Evolutionary conservation across 352 stramenopile genomes (phyloP).

Genomic region (Blastocystis sp.): DNA sequence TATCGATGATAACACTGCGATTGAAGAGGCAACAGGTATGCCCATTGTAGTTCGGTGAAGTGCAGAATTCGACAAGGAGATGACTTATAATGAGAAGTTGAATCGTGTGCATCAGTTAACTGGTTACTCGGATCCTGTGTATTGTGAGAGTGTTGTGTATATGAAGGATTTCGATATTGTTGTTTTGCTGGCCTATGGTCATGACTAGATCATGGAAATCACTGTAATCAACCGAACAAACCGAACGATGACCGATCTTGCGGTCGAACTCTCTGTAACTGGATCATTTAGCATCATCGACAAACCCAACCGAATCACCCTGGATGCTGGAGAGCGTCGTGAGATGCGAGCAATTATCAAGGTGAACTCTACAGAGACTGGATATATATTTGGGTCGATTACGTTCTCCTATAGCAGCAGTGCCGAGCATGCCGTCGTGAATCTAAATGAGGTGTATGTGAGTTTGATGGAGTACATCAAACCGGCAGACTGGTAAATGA

Average conservation of each 20-base stretch:
- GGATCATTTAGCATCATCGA: slow-evolving; percentile 99
- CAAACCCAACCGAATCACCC: slow-evolving; percentile 88
- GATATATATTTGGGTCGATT: slow-evolving; percentile 99
- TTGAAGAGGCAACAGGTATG: slow-evolving; percentile 84
- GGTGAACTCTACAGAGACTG: slow-evolving; percentile 99
- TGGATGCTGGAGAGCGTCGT: slow-evolving; percentile 90
- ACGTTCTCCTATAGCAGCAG: slow-evolving; percentile 90
- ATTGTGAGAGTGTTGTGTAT: slow-evolving; percentile 96
- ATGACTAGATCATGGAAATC: slow-evolving; percentile 74
- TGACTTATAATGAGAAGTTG: slow-evolving; percentile 71
- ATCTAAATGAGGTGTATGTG: slow-evolving; percentile 99
- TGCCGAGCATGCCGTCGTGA: slow-evolving; percentile 95
- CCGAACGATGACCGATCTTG: slow-evolving; percentile 94
- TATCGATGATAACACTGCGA: slow-evolving; percentile 92
- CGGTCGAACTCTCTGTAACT: slow-evolving; percentile 95
- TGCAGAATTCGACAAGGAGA: slow-evolving; percentile 48
- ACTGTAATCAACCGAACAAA: slow-evolving; percentile 96
- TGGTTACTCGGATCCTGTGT: slow-evolving; percentile 96
- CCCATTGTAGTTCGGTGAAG: not conserved
- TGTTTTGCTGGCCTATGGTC: not conserved
- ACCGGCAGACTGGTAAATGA: slow-evolving; percentile 72
- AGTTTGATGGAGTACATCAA: slow-evolving; percentile 99
- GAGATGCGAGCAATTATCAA: slow-evolving; percentile 97
- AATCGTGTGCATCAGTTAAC: slow-evolving; percentile 95
- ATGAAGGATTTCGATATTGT: slow-evolving; percentile 99